Base-by-base conservation (phyloP, 768 basidiomycete species). In the Kwoniella dendrophila region DNA sequence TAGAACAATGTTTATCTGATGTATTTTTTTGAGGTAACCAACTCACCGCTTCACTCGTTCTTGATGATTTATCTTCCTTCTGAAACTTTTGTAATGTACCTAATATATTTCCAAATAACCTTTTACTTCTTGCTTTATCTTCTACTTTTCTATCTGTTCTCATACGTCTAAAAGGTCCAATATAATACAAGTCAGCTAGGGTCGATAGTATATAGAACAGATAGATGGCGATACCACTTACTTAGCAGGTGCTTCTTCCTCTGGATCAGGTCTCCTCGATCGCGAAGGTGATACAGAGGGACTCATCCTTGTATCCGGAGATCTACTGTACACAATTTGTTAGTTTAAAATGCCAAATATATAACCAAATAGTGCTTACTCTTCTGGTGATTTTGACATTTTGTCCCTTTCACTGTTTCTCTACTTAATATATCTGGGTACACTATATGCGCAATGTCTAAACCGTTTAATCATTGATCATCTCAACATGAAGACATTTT, bases 21-120 rank as follows among this genome's bases (percentile, higher is more conserved):
- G n/a, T n/a, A n/a, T n/a, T n/a, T n/a, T n/a, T n/a, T n/a, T n/a
- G n/a, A n/a, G n/a, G n/a, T n/a, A n/a, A n/a, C n/a, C n/a, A n/a
- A n/a, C 77, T 56, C 26, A 78, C 77, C 41, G 71, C 71, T 38
- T 73, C 74, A 44, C 69, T 74, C 14, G 62, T 64, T 27, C 71
- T 59, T 38, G 62, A 56, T 12, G 61, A 60, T 64, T 73, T 78
- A 59, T 78, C 77, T 14, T 78, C 77, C 32, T 73, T 76, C 57
- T 73, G 70, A 57, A 78, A 78, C 53, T 73, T 66, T 38, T 74
- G 70, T 33, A 78, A 57, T n/a, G 74, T 75, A 18, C 75, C 76
- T 38, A 78, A 50, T n/a, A 78, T 53, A 61, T 78, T 78, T 2
- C 77, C 77, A 50, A 78, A 75, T 34, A 78, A 43, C 34, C 77